Conservation (phyloP, 1,139 yeast genomes). For the Lodderomyces orthopsilosis region DNA sequence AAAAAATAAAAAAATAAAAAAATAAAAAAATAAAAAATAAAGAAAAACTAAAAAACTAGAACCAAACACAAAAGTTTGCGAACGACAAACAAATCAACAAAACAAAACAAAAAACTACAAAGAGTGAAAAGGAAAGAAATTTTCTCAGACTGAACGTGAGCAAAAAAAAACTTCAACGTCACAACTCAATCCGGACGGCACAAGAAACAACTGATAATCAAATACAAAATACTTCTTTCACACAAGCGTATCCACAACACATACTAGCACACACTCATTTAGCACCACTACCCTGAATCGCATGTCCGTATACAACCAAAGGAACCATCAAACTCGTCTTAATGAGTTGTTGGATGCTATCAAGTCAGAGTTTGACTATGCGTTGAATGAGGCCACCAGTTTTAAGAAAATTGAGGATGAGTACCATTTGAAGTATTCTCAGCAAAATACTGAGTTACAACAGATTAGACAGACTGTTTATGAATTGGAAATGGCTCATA, state of each 20-base stretch:
- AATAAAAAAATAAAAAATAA: neutral
- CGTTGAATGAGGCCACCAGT: constrained; percentile 81
- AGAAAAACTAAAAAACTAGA: neutral
- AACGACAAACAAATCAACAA: neutral
- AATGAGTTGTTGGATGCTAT: constrained; percentile 86
- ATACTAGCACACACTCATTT: neutral
- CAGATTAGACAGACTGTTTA: constrained; percentile 92
- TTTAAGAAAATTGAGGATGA: constrained; percentile 93
- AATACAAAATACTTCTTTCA: too few species aligned
- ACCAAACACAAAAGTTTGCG: too few species aligned
- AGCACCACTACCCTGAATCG: neutral
- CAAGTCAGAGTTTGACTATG: constrained; percentile 85
- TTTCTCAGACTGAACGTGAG: too few species aligned
- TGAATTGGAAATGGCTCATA: constrained; percentile 90
- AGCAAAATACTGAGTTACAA: constrained; percentile 92
- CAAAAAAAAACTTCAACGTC: constrained; percentile 3
- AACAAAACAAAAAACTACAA: neutral
- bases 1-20: neutral
- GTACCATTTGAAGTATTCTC: constrained; percentile 84
- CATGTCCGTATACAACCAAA: constrained; percentile 26
- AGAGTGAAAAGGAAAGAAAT: neutral
- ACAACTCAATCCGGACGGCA: neutral
- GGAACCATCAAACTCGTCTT: constrained; percentile 54
- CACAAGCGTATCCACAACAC: neutral
- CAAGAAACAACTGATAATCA: too few species aligned